phyloP scores from a whole-genome alignment of 257 asterid genomes.

The Gynochthodes officinalis region DNA sequence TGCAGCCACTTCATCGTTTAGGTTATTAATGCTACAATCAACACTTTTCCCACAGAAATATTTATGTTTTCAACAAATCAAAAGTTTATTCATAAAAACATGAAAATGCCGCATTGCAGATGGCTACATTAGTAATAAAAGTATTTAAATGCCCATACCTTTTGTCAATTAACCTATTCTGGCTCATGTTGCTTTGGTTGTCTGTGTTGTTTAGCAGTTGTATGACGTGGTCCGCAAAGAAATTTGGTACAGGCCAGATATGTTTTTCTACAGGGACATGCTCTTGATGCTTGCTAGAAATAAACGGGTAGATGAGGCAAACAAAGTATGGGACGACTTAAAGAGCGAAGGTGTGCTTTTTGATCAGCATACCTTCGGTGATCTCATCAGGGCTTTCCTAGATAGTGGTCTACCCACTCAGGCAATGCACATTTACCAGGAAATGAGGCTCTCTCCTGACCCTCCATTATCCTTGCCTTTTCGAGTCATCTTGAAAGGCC shows the following conservation, averaged over 20 bases:
- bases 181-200: neutral
- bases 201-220: conserved; percentile 36
- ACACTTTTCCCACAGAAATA: too few relatives aligned
- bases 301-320: conserved; percentile 59
- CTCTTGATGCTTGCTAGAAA: conserved; percentile 94
- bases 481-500: conserved; percentile 84
- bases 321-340: conserved; percentile 75
- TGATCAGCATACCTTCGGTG: conserved; percentile 96
- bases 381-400: conserved; percentile 77
- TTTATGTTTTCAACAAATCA: too few relatives aligned
- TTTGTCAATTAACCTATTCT: neutral
- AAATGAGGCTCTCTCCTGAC: conserved; percentile 80
- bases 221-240: conserved; percentile 78
- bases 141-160: neutral
- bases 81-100: too few relatives aligned
- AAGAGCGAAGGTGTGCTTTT: conserved; percentile 72
- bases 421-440: conserved; percentile 82
- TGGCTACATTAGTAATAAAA: too few relatives aligned
- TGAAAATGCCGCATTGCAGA: too few relatives aligned
- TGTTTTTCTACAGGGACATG: conserved; percentile 93
- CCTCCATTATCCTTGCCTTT: conserved; percentile 76
- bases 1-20: too few relatives aligned
- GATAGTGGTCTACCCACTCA: conserved; percentile 60
- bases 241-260: conserved; percentile 90
- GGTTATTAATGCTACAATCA: too few relatives aligned